phyloP scores from a whole-genome alignment of 805 yeast species.

The Metschnikowia dekortorum region DNA sequence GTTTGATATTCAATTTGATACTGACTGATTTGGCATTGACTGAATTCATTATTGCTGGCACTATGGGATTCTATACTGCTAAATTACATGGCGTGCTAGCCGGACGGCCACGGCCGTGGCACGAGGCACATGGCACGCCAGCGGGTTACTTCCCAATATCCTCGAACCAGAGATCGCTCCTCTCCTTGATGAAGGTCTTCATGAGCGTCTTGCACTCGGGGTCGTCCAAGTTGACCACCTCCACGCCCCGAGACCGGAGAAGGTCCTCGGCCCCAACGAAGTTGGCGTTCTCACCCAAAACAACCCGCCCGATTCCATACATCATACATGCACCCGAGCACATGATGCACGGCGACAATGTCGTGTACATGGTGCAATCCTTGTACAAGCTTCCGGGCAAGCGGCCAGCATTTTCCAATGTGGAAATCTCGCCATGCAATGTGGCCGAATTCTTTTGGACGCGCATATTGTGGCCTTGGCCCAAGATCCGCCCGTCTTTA shows the following conservation, averaged over 20 bases:
- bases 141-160: slow-evolving; percentile 56
- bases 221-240: slow-evolving; percentile 58
- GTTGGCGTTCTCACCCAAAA: slow-evolving; percentile 82
- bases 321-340: slow-evolving; percentile 89
- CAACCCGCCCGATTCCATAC: slow-evolving; percentile 85
- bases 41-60: too few species aligned
- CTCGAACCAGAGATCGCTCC: slow-evolving; percentile 77
- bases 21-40: too few species aligned
- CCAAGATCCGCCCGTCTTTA: slow-evolving; percentile 75
- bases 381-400: slow-evolving; percentile 74
- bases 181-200: slow-evolving; percentile 71
- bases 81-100: not conserved
- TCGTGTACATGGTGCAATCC: slow-evolving; percentile 85
- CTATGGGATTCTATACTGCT: too few species aligned
- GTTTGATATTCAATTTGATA: too few species aligned
- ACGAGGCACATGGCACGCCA: too few species aligned
- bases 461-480: slow-evolving; percentile 87
- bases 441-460: slow-evolving; percentile 81
- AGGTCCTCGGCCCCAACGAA: slow-evolving; percentile 82
- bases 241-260: slow-evolving; percentile 63
- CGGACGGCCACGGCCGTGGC: too few species aligned
- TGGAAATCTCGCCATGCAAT: slow-evolving; percentile 87
- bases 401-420: slow-evolving; percentile 89
- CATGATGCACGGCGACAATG: slow-evolving; percentile 92
- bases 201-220: slow-evolving; percentile 65